phyloP scores from a whole-genome alignment of 2,329 filamentous ascomycete genomes.

The Ophiostoma montium region DNA sequence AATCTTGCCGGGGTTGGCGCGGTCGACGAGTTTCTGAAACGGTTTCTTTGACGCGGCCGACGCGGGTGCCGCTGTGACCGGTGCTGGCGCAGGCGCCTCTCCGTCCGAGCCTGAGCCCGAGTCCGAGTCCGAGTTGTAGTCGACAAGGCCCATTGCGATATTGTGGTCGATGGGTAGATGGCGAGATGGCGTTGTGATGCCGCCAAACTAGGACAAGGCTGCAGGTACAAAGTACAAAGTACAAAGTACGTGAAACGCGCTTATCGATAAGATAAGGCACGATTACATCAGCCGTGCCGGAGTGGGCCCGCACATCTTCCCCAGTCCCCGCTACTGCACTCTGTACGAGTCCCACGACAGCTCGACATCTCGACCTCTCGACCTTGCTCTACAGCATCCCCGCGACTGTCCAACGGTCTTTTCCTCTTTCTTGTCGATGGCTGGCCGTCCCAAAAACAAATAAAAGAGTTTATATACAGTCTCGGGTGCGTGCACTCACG shows the following conservation, averaged over 20 bases:
- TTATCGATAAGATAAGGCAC: too few species aligned
- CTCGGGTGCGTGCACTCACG: too few species aligned
- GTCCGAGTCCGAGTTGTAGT: constrained; percentile 67
- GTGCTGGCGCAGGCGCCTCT: constrained; percentile 1
- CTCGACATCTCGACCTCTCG: too few species aligned
- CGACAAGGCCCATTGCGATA: constrained; percentile 56
- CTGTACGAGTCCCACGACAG: too few species aligned
- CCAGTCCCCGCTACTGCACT: too few species aligned
- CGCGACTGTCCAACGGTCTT: too few species aligned
- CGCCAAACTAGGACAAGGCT: not conserved
- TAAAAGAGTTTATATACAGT: too few species aligned
- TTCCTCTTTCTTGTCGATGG: too few species aligned
- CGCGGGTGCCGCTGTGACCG: not conserved
- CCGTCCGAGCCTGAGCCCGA: constrained; percentile 51
- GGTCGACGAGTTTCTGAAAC: constrained; percentile 70
- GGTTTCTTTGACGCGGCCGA: constrained; percentile 35
- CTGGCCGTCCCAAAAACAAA: too few species aligned
- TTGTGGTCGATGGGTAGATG: not conserved
- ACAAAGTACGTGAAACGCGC: not conserved
- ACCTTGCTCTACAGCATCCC: too few species aligned
- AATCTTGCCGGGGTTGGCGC: constrained; percentile 71
- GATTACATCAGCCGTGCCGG: too few species aligned
- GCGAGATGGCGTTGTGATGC: not conserved
- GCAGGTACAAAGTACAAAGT: not conserved
- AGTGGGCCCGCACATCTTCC: not conserved